Base-by-base conservation (phyloP, 352 stramenopile species). In the Pythium monospermum region DNA sequence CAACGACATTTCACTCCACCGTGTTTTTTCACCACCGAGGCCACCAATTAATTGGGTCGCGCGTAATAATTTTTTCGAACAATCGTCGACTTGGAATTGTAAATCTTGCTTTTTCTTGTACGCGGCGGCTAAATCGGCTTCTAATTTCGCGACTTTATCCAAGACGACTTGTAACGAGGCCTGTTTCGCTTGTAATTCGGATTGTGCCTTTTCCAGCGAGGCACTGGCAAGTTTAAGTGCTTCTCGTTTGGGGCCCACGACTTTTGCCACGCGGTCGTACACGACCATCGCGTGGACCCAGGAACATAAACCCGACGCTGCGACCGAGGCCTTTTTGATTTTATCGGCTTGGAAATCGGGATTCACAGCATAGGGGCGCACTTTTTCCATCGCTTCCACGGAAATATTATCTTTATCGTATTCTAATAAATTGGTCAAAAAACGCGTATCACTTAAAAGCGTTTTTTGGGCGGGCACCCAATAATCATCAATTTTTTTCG, bases 201-300 rank as follows among this genome's bases (percentile, higher is more conserved):
- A 72, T 62, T 97, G 86, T 4, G 91, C 91, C 43, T 81, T 78
- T 31, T 90, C 84, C 6, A 98, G 70, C 21, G 84, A 83, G 6
- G 73, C 47, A 13, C 92, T 95, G 19, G 95, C 95, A 3, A 87
- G 74, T 49, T 96, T 94, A 3, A 98, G 65, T 2, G 91, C 91
- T 52, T 94, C 86, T 21, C 88, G 76, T 68, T 98, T 98, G 0
- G 95, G 95, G 0, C 76, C 95, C 0, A 98, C 95, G 3, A 96
- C 77, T 38, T 96, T 96, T 0, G 87, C 86, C 11, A 98, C 92
- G 3, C 78, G 72, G 45, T 98, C 90, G 69, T 98, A 98, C 18
- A 97, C 87, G 1, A 98, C 91, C 91, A 98, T 98, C 4, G 95
- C 95, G 49, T 96, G 92, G 5, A 98, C 94, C 95, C 95, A 98